A percentile compares a stretch with the other conserved stretches of the same genome.
phyloP scores from a whole-genome alignment of 2,329 filamentous ascomycete genomes.

The Davidsoniella eucalypti region DNA sequence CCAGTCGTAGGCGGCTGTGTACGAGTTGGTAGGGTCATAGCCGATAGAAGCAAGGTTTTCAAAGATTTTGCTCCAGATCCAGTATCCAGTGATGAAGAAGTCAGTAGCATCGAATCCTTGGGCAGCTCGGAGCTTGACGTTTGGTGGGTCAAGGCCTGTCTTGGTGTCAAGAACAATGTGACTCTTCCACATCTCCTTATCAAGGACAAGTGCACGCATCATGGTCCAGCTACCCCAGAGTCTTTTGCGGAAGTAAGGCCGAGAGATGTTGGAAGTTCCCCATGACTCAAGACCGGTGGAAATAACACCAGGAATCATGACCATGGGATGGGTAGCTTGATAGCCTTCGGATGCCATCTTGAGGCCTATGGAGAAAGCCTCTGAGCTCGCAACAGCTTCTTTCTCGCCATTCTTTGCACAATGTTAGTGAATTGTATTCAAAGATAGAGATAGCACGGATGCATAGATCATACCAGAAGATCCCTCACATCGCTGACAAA shows the following conservation, averaged over 20 bases:
- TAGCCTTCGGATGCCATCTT: constrained; percentile 71
- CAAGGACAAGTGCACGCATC: constrained; percentile 87
- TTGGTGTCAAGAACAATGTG: constrained; percentile 93
- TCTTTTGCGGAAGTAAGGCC: constrained; percentile 83
- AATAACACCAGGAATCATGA: constrained; percentile 97
- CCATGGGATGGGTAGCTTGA: constrained; percentile 66
- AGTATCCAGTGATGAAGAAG: constrained; percentile 83
- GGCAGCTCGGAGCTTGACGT: constrained; percentile 77
- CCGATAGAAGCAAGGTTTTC: constrained; percentile 93
- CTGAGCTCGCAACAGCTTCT: constrained; percentile 68
- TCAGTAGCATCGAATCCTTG: constrained; percentile 97
- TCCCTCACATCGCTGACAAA: constrained; percentile 76
- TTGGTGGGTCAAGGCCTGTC: constrained; percentile 79
- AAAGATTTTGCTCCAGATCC: constrained; percentile 98
- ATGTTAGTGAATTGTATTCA: neutral
- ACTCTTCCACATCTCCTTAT: constrained; percentile 86
- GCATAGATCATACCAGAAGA: constrained; percentile 47
- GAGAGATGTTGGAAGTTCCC: constrained; percentile 72
- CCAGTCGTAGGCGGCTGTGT: constrained; percentile 73
- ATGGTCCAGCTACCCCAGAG: constrained; percentile 98
- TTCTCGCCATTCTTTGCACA: constrained; percentile 57
- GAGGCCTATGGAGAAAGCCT: constrained; percentile 81
- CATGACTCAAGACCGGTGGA: constrained; percentile 94
- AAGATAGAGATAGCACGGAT: neutral
- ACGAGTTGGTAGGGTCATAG: constrained; percentile 71